Evolutionary conservation across 306 rosid genomes (phyloP).

Genomic region (Cyamopsis tetragonoloba): DNA sequence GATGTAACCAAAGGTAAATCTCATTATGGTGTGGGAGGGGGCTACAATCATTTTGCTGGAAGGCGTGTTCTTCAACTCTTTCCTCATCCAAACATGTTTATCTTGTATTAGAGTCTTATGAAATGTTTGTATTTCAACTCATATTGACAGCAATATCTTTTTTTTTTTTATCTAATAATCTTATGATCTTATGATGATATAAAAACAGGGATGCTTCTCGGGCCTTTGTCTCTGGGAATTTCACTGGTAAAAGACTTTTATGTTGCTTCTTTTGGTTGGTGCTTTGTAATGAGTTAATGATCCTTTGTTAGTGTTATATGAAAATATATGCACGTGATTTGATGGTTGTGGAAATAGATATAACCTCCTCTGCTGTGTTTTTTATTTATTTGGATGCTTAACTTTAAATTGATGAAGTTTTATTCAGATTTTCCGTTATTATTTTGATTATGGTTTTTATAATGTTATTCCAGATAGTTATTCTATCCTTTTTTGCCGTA

Average conservation of each 20-base stretch:
- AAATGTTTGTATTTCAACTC: constrained; percentile 6
- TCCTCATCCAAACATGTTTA: constrained; percentile 1
- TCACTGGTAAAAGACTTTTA: constrained; percentile 68
- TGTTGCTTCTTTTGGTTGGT: background rate
- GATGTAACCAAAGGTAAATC: constrained; percentile 92
- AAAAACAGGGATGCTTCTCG: constrained; percentile 87
- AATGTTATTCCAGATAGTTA: background rate
- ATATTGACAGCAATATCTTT: background rate
- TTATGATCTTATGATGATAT: no score
- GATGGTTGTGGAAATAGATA: background rate
- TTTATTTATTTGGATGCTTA: no score
- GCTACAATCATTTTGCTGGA: constrained; percentile 93
- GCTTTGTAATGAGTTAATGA: background rate
- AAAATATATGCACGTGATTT: no score
- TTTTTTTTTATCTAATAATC: no score
- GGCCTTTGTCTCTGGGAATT: constrained; percentile 97
- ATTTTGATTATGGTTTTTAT: background rate
- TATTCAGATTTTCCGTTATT: background rate
- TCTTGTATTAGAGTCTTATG: background rate
- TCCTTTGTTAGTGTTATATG: no score
- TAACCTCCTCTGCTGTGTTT: background rate
- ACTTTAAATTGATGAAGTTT: background rate
- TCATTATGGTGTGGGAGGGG: constrained; percentile 90
- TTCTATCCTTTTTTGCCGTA: background rate
- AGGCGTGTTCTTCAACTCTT: constrained; percentile 42